Evolutionary conservation across 2,329 filamentous ascomycete species (phyloP), one percentile per base, ranked within the genome.

Genomic region (Nectriaceae sp.): DNA sequence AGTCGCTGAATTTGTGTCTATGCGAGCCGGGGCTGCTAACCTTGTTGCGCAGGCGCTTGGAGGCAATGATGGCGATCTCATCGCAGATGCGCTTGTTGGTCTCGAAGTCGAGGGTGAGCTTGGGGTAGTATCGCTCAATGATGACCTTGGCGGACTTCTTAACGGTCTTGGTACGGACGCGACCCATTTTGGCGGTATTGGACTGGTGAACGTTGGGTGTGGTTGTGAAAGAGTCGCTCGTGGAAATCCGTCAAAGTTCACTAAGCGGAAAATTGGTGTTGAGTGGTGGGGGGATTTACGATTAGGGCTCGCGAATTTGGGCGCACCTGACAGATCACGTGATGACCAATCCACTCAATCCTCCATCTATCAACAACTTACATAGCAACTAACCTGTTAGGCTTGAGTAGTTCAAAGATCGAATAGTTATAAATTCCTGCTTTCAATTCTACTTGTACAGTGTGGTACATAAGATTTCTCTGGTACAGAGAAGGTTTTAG

Each of bases 1-100:
- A 65, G 62, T 50, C 21, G 31, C 31, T 24, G 51, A 37, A 39
- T 20, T 39, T 21, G 5, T 21, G 13, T 26, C 11, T 29, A 41
- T 24, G 52, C 40, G 44, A 29, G 3, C 33, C 46, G 46, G 43
- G 8, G 47, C 16, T 65, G 57, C 73, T 71, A 65, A 95, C 90
- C 90, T 99, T 99, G 88, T 99, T 99, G 81, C 94, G 88, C 70
- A 99, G 88, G 74, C 95, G 88, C 90, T 99, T 99, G 69, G 89
- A 95, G 67, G 94, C 90, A 74, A 99, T 99, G 78, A 99, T 96
- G 72, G 94, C 94, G 69, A 99, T 94, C 82, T 99, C 94, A 91
- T 97, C 94, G 83, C 94, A 97, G 71, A 97, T 95, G 70, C 91
- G 85, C 89, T 97, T 97, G 89, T 97, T 97, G 85, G 90, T 96